Base-by-base conservation (phyloP, 208 protist species). In the Lotmaria passim region DNA sequence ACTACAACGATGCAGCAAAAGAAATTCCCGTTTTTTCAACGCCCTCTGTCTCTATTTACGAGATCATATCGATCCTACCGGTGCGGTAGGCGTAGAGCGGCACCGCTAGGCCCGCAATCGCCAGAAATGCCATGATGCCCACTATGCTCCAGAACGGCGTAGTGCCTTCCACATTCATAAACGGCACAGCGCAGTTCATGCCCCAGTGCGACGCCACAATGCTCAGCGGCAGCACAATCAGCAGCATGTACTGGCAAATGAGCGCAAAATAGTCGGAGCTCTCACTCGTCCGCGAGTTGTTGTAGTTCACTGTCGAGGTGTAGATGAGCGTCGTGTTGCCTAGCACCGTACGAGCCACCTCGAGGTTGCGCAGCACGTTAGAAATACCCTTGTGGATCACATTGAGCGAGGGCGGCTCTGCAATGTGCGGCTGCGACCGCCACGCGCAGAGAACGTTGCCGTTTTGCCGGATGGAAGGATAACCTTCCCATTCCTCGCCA, bases 281-380 rank as follows among this genome's bases (percentile, higher is more conserved):
- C 38, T 81, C 87, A 56, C 82, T 89, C 36, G 48, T 61, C 17
- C 46, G 43, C 61, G 66, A 84, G 77, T 87, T 90, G 23, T 1
- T 50, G 55, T 56, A 65, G 34, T 71, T 75, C 21, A 90, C 87
- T 12, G 61, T 78, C 26, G 82, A 86, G 62, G 50, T 85, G 84
- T 90, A 83, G 46, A 93, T 78, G 33, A 93, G 75, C 10, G 84
- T 93, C 34, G 80, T 79, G 66, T 88, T 87, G 28, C 77, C 73
- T 23, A 93, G 62, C 26, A 87, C 62, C 10, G 57, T 76, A 26
- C 83, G 83, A 0, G 82, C 83, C 23, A 44, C 64, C 4, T 90
- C 78, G 6, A 93, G 70, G 59, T 82, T 73, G 47, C 47, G 62
- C 44, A 87, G 73, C 0, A 76, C 46, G 26, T 65, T 67, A 33